These are phyloP conservation scores for Termitomyces sp. DNA, from an alignment of 768 basidiomycete species.

Conservation along the genomic window DNA sequence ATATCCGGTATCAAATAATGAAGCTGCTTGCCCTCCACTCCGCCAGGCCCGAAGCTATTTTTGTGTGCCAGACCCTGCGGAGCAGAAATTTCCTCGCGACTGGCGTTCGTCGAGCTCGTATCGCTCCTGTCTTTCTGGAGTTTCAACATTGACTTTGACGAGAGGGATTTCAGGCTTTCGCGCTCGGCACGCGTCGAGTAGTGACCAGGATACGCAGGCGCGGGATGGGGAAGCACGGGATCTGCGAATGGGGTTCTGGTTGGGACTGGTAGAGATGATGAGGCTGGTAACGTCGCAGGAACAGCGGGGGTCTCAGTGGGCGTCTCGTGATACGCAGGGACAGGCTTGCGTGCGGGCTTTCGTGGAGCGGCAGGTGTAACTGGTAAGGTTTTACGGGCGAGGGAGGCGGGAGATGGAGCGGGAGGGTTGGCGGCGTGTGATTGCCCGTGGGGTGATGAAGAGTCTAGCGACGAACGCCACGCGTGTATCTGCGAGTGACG, in stretches of 20 bases:
- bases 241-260: slow-evolving; percentile 1
- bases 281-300: neutral
- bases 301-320: neutral
- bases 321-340: slow-evolving; percentile 13
- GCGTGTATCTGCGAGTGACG: neutral
- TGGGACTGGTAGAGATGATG: neutral
- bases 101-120: slow-evolving; percentile 6
- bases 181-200: slow-evolving; percentile 14
- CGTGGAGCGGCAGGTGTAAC: slow-evolving; percentile 1
- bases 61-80: slow-evolving; percentile 13
- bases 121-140: neutral
- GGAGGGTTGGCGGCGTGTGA: slow-evolving; percentile 5
- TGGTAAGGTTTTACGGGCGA: neutral
- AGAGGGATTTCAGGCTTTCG: slow-evolving; percentile 8
- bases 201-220: slow-evolving; percentile 6
- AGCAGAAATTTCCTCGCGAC: slow-evolving; percentile 2
- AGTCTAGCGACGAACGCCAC: slow-evolving; percentile 8
- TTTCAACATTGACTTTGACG: slow-evolving; percentile 7
- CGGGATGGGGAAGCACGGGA: neutral
- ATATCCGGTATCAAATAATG: slow-evolving; percentile 21
- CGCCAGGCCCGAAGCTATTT: slow-evolving; percentile 19
- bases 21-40: slow-evolving; percentile 16
- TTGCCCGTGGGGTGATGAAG: neutral
- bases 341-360: slow-evolving; percentile 17
- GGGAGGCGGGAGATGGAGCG: neutral